phyloP scores from a whole-genome alignment of 2,329 filamentous ascomycete genomes.

The Aspergillus sp. region DNA sequence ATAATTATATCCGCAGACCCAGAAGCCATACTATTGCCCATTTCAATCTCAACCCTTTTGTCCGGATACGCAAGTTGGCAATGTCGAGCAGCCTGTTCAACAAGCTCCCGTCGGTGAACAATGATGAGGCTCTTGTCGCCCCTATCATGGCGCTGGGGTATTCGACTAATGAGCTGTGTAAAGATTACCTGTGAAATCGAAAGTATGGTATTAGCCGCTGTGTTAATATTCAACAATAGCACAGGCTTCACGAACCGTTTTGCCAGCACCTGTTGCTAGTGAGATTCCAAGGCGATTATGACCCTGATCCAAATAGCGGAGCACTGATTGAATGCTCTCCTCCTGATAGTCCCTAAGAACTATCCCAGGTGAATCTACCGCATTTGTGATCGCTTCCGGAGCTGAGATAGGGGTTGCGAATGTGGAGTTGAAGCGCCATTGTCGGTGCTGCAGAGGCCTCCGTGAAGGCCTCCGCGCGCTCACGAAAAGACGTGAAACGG shows the following conservation, averaged over 20 bases:
- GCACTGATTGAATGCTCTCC: slow-evolving; percentile 81
- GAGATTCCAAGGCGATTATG: slow-evolving; percentile 80
- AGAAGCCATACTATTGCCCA: slow-evolving; percentile 72
- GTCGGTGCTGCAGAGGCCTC: slow-evolving; percentile 19
- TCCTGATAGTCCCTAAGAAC: slow-evolving; percentile 79
- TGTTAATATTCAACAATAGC: not conserved
- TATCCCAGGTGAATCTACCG: slow-evolving; percentile 35
- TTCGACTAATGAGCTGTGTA: slow-evolving; percentile 82
- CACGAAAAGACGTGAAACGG: slow-evolving; percentile 12
- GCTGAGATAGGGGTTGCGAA: slow-evolving; percentile 5
- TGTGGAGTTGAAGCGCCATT: slow-evolving; percentile 19
- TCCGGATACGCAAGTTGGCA: slow-evolving; percentile 75
- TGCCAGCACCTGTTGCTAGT: slow-evolving; percentile 80
- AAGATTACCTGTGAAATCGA: slow-evolving; percentile 69
- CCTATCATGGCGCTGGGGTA: slow-evolving; percentile 51
- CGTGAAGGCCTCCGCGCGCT: slow-evolving; percentile 8
- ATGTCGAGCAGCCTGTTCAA: slow-evolving; percentile 87
- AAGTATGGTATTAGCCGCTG: too few species aligned
- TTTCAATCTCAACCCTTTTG: slow-evolving; percentile 83
- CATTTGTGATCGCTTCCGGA: slow-evolving; percentile 3
- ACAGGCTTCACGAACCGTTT: slow-evolving; percentile 59
- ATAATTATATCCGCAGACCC: slow-evolving; percentile 88
- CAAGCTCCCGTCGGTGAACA: slow-evolving; percentile 85
- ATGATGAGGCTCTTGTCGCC: slow-evolving; percentile 81
- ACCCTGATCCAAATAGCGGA: slow-evolving; percentile 63